These are phyloP conservation scores for Hydrangea macrophylla DNA, from an alignment of 148 eudicot genomes.

Conservation along the genomic window DNA sequence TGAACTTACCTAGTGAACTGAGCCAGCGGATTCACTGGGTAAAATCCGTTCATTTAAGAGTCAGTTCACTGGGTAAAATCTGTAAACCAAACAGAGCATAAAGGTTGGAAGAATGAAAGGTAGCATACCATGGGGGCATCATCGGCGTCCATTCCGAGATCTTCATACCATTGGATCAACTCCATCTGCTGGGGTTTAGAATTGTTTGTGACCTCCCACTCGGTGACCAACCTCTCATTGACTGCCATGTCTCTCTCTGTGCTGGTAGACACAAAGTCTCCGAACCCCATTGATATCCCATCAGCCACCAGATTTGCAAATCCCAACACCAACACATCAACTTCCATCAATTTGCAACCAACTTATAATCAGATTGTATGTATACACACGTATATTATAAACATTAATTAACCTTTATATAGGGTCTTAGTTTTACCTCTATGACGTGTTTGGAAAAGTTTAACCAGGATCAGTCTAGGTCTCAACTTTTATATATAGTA, in stretches of 20 bases:
- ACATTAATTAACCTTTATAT: too few relatives aligned
- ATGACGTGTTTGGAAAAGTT: too few relatives aligned
- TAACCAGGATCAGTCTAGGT: too few relatives aligned
- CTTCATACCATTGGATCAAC: conserved; percentile 32
- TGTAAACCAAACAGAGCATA: background rate
- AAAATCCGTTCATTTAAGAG: too few relatives aligned
- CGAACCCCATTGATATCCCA: conserved; percentile 77
- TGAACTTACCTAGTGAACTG: too few relatives aligned
- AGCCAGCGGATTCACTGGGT: too few relatives aligned
- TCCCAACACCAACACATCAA: conserved; percentile 64
- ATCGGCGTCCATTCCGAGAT: conserved; percentile 49
- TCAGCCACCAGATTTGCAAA: conserved; percentile 67
- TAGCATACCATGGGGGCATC: conserved; percentile 55
- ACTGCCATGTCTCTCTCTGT: conserved; percentile 51
- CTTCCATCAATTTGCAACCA: conserved; percentile 11
- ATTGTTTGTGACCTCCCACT: conserved; percentile 53
- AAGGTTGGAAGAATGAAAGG: background rate
- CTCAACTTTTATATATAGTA: too few relatives aligned
- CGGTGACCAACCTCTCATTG: conserved; percentile 45
- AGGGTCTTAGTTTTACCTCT: too few relatives aligned
- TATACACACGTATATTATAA: too few relatives aligned
- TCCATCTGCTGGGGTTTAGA: conserved; percentile 21
- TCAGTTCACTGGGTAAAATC: too few relatives aligned
- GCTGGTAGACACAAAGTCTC: conserved; percentile 59
- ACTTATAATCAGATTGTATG: background rate